Base-by-base conservation (phyloP, 805 yeast genomes). In the Starmerella floricola region DNA sequence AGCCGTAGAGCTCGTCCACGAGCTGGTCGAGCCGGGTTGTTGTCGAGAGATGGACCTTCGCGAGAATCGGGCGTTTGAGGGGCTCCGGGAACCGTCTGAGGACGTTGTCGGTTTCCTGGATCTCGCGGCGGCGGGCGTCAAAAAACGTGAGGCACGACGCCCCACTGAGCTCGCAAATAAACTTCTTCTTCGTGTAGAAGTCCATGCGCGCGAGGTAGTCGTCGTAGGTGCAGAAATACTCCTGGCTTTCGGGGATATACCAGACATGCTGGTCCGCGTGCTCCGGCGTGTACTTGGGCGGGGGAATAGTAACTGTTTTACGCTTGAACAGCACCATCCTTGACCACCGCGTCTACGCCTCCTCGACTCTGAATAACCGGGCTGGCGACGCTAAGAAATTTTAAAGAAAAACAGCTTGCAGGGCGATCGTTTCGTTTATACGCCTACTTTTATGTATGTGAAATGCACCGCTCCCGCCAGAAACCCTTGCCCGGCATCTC, bases 161-260 rank as follows among this genome's bases (percentile, higher is more conserved):
- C 12, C 98, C 98, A 0, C 96, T 84, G 37, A 88, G 80, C 62
- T 91, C 98, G 64, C 97, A 91, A 11, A 86, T 91, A 62, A 91
- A 91, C 59, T 84, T 82, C 51, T 76, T 76, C 47, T 59, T 62
- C 36, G 45, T 52, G 52, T 64, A 64, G 48, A 62, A 64, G 49
- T 64, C 67, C 54, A 63, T 49, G 11, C 63, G 56, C 18, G 63
- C 63, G 37, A 91, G 64, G 55, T 84, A 88, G 8, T 78, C 85
- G 41, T 79, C 83, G 59, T 91, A 88, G 5, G 67, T 66, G 12
- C 65, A 52, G 59, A 86, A 91, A 85, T 93, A 88, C 65, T 88
- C 98, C 40, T 78, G 78, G 1, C 97, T 91, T 51, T 78, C 78
- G 10, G 80, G 76, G 38, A 88, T 86, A 52, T 66, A 68, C 84